A percentile compares a stretch with the other conserved stretches of the same genome.
These are phyloP conservation scores for Coniochaeta sp. DNA, from an alignment of 2,329 filamentous ascomycete species.

Conservation along the genomic window DNA sequence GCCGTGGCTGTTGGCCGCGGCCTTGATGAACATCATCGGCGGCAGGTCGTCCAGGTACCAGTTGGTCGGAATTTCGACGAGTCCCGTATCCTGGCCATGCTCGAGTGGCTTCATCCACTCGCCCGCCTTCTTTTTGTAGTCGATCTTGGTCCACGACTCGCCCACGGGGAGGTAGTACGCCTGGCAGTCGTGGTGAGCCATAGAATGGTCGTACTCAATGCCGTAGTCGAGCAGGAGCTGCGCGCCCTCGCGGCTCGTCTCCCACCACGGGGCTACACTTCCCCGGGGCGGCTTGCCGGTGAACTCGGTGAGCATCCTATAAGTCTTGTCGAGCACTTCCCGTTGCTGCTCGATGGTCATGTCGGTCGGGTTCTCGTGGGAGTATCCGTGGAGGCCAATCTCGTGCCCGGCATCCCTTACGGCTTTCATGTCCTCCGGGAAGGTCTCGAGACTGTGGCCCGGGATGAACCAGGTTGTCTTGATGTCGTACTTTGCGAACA, in stretches of 20 bases:
- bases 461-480: slow-evolving; percentile 52
- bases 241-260: slow-evolving; percentile 58
- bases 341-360: slow-evolving; percentile 66
- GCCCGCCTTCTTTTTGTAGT: slow-evolving; percentile 52
- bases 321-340: slow-evolving; percentile 69
- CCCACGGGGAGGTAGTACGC: slow-evolving; percentile 56
- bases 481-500: slow-evolving; percentile 67
- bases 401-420: slow-evolving; percentile 40
- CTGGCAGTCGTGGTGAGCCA: slow-evolving; percentile 57
- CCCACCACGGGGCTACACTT: slow-evolving; percentile 70
- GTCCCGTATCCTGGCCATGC: slow-evolving; percentile 48
- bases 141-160: slow-evolving; percentile 59
- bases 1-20: slow-evolving; percentile 55
- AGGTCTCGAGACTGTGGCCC: slow-evolving; percentile 38
- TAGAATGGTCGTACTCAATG: slow-evolving; percentile 61
- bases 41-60: slow-evolving; percentile 62
- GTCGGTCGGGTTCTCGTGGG: slow-evolving; percentile 35
- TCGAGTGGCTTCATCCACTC: slow-evolving; percentile 60
- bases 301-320: slow-evolving; percentile 63
- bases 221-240: slow-evolving; percentile 58
- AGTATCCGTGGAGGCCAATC: slow-evolving; percentile 37
- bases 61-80: slow-evolving; percentile 56
- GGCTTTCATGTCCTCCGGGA: slow-evolving; percentile 33
- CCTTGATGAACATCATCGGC: slow-evolving; percentile 69
- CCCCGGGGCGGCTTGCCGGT: slow-evolving; percentile 65